Conservation (phyloP, 75 land plant species). For the Larix kaempferi region DNA sequence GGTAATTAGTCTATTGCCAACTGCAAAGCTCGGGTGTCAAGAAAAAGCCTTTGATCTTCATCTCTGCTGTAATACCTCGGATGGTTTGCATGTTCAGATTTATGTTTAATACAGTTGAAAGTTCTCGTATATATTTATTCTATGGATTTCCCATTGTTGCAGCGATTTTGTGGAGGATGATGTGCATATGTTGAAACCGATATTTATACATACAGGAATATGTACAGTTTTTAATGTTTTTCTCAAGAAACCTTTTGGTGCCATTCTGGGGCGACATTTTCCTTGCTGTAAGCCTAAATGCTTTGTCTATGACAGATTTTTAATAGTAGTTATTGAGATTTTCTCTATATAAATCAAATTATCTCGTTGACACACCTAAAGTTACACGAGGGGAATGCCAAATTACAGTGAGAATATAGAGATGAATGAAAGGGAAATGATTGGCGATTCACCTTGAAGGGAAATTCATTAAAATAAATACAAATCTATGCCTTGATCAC, state of each 20-base stretch:
- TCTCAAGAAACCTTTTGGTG: too few relatives aligned
- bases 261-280: too few relatives aligned
- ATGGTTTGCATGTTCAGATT: too few relatives aligned
- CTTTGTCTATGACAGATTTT: too few relatives aligned
- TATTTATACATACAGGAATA: not conserved
- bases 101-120: too few relatives aligned
- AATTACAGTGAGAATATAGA: not conserved
- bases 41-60: not conserved
- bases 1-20: not conserved
- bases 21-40: too few relatives aligned
- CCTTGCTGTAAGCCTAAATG: too few relatives aligned
- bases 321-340: too few relatives aligned
- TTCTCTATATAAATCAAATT: too few relatives aligned
- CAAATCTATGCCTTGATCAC: not conserved
- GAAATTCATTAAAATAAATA: not conserved
- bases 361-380: not conserved
- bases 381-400: not conserved
- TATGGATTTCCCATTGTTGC: not conserved
- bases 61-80: too few relatives aligned
- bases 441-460: not conserved
- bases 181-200: not conserved
- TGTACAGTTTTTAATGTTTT: too few relatives aligned
- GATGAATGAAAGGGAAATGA: not conserved
- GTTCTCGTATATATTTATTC: not conserved
- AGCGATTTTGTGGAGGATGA: not conserved